Evolutionary conservation across 2,329 filamentous ascomycete species (phyloP), one percentile per base, ranked within the genome.

Genomic region (Colletotrichum australisinense): DNA sequence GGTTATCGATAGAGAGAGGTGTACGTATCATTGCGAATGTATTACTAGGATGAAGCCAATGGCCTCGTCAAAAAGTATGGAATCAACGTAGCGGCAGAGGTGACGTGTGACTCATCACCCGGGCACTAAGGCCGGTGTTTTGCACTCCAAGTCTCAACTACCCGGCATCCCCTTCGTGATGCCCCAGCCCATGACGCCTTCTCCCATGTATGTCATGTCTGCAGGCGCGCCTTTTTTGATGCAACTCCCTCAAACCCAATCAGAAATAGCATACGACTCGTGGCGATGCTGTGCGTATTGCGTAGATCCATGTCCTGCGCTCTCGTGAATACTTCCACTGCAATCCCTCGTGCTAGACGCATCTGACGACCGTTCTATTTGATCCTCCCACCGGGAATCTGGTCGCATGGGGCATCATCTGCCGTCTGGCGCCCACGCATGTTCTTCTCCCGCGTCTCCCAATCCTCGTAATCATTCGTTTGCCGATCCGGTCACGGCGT

Each of bases 391-490:
- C 46, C 60, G 16, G 35, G 67, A 26, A 70, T 73, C 60, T 67
- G 64, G 24, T 60, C 24, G 46, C 32, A 46, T 26, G 26, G 28
- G 24, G 60, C 35, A 26, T 62, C 56, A 19, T 65, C 60, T 64
- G 67, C 60, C 24, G 70, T 22, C 30, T 70, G 66, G n/a, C 70
- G 70, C 60, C 55, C 28, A 32, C 70, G 66, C 22, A 62, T 60
- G 16, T 56, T 56, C 53, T 32, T 49, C 35, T 73, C 70, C 70
- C 67, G 70, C 26, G 59, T 55, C 9, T 73, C 56, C 66, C 66
- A 73, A 46, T 73, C 67, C 26, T 73, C 70, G 30, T 62, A 65
- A 57, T 73, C 66, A 42, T 16, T 16, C 35, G 30, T 22, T 32
- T 35, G 59, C 59, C 55, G 60, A n/a, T 53, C 59, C 4, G 28